phyloP scores from a whole-genome alignment of 345 rosid species.

The Odontarrhena argentea region DNA sequence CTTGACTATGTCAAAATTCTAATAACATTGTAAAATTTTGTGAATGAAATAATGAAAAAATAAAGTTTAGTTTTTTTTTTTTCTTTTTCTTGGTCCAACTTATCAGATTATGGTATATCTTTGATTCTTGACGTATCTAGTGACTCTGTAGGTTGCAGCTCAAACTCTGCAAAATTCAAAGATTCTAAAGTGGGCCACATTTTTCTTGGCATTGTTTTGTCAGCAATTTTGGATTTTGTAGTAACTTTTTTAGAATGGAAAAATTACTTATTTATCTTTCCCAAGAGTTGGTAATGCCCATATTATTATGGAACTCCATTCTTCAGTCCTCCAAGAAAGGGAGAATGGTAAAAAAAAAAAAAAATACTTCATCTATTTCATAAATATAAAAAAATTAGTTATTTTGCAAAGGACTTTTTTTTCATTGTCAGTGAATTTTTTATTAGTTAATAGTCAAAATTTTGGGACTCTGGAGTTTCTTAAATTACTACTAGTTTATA shows the following conservation, averaged over 20 bases:
- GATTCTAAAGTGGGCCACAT: slow-evolving; percentile 31
- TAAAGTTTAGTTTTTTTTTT: no score
- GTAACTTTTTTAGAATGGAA: background rate
- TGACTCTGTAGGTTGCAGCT: slow-evolving; percentile 32
- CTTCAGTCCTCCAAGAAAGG: background rate
- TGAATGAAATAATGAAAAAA: no score
- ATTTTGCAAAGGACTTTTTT: no score
- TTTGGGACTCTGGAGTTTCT: no score
- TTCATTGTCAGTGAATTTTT: no score
- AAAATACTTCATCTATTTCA: no score
- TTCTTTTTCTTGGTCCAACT: no score
- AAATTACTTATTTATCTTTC: slow-evolving; percentile 18
- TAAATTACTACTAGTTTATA: no score
- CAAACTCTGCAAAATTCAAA: slow-evolving; percentile 28
- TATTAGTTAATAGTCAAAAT: no score
- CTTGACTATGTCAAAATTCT: no score
- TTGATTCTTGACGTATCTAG: slow-evolving; percentile 24
- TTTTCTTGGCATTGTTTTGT: slow-evolving; percentile 28
- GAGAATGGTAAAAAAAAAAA: background rate
- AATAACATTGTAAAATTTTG: no score
- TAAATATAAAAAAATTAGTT: no score
- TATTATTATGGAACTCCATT: slow-evolving; percentile 23
- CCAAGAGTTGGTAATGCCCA: slow-evolving; percentile 19
- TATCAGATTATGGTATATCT: background rate
- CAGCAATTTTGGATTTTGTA: slow-evolving; percentile 34